These are phyloP conservation scores for Prillingera fragicola DNA, from an alignment of 1,284 basidiomycete genomes.

Conservation along the genomic window DNA sequence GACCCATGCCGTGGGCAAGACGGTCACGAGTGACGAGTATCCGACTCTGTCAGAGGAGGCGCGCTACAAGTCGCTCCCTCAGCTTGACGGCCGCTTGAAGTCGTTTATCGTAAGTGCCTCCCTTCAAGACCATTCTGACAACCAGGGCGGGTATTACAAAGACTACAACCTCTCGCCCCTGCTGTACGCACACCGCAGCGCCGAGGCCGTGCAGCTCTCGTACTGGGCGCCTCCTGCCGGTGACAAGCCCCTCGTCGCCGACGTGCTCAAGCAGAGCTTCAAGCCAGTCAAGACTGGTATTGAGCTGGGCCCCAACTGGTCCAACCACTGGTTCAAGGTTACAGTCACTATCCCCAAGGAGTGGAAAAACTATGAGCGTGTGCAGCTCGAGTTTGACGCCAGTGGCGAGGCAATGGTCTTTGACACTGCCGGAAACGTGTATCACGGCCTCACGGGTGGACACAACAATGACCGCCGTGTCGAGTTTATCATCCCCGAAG, in stretches of 20 bases:
- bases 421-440: constrained; percentile 56
- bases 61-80: not conserved
- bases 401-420: constrained; percentile 88
- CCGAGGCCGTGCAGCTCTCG: constrained; percentile 64
- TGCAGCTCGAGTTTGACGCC: constrained; percentile 75
- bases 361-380: not conserved
- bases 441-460: constrained; percentile 73
- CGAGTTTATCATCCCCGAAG: constrained; percentile 74
- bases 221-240: constrained; percentile 76
- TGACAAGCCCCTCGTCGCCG: constrained; percentile 69
- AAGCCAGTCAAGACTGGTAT: constrained; percentile 5
- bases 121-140: not conserved
- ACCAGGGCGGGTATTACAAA: not conserved
- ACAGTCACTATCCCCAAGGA: constrained; percentile 49
- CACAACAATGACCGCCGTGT: constrained; percentile 75
- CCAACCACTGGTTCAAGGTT: constrained; percentile 87
- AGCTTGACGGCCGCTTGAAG: not conserved
- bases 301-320: constrained; percentile 46
- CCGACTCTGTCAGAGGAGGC: not conserved
- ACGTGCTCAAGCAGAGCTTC: constrained; percentile 53
- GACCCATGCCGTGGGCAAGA: no score
- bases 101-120: not conserved
- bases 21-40: not conserved
- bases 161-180: constrained; percentile 66
- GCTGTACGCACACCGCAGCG: constrained; percentile 60